Conservation (phyloP, 768 basidiomycete species). For the Hemileccinum rubropunctum region DNA sequence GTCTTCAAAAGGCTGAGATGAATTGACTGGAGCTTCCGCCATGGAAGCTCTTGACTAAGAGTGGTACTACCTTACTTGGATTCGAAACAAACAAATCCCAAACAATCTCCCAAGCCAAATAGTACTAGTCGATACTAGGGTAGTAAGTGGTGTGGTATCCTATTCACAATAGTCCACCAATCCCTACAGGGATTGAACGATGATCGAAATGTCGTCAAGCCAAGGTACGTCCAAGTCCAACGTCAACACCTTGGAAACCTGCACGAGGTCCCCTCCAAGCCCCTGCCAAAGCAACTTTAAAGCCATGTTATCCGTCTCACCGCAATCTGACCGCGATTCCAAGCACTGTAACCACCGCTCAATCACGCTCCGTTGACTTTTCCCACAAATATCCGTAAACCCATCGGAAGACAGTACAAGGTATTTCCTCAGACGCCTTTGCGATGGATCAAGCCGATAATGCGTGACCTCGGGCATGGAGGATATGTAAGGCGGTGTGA, state of each 20-base stretch:
- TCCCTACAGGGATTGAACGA: conserved; percentile 53
- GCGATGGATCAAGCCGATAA: conserved; percentile 40
- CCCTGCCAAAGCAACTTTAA: conserved; percentile 53
- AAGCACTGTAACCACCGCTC: conserved; percentile 51
- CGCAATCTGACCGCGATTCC: conserved; percentile 23
- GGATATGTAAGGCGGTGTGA: conserved; percentile 65
- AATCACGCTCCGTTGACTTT: conserved; percentile 46
- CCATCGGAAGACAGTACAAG: conserved; percentile 68
- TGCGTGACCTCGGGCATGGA: conserved; percentile 63
- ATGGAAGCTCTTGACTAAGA: conserved; percentile 7
- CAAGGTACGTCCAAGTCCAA: conserved; percentile 63
- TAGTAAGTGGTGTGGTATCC: too few species aligned
- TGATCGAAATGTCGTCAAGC: conserved; percentile 67
- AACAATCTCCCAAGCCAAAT: background rate
- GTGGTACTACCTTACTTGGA: too few species aligned
- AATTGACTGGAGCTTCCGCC: background rate
- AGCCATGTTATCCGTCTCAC: conserved; percentile 46
- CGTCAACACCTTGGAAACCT: conserved; percentile 58
- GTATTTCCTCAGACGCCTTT: conserved; percentile 40
- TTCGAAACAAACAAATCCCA: background rate
- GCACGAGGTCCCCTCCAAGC: conserved; percentile 52
- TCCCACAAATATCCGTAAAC: conserved; percentile 57
- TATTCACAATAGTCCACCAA: background rate
- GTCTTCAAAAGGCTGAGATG: conserved; percentile 4
- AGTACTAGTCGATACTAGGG: background rate